Conservation (phyloP, 768 basidiomycete species). For the Candolleomyces eurysporus region DNA sequence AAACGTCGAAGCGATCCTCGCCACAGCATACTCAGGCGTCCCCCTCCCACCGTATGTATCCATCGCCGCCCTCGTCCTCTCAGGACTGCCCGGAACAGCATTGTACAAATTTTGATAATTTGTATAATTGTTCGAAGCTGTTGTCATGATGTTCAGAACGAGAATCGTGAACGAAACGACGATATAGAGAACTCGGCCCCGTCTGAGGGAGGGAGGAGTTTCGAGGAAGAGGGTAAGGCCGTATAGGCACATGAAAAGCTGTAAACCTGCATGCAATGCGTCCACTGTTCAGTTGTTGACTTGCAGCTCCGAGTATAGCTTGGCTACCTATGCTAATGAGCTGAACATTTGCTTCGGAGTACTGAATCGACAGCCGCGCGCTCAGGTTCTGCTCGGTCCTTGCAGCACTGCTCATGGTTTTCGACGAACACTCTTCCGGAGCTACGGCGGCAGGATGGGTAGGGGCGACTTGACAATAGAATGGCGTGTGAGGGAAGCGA, state of each 20-base stretch:
- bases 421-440: too few relatives aligned
- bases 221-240: not conserved
- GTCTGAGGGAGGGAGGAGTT: not conserved
- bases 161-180: conserved; percentile 9
- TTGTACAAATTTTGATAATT: conserved; percentile 2
- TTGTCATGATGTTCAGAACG: not conserved
- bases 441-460: too few relatives aligned
- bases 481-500: too few relatives aligned
- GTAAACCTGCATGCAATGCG: not conserved
- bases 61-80: conserved; percentile 5
- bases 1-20: conserved; percentile 6
- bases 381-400: not conserved
- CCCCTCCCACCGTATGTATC: conserved; percentile 4
- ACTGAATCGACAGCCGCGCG: not conserved
- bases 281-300: not conserved
- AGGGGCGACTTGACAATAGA: too few relatives aligned
- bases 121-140: not conserved
- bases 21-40: conserved; percentile 2
- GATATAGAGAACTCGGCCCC: not conserved
- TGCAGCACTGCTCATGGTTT: too few relatives aligned
- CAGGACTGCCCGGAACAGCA: not conserved
- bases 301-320: not conserved
- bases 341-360: not conserved
- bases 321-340: not conserved
- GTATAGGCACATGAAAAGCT: conserved; percentile 6